Evolutionary conservation across 2,329 filamentous ascomycete species (phyloP).

Genomic region (Fusarium continuum): DNA sequence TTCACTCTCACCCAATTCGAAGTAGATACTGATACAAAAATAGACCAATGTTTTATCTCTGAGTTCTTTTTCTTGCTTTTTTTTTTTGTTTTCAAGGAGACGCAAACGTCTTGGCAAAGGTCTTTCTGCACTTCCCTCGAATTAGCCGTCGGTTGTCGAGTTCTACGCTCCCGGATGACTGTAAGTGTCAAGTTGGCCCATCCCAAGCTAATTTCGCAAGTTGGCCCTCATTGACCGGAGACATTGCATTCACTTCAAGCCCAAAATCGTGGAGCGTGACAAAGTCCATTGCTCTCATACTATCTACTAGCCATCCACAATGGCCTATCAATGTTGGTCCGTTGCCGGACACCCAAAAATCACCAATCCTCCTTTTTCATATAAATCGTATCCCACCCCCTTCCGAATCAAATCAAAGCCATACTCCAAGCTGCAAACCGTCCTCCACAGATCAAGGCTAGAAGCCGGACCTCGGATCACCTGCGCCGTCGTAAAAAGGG

Average conservation of each 20-base stretch:
- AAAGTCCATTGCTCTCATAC: conserved; percentile 36
- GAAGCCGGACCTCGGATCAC: conserved; percentile 26
- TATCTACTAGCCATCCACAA: conserved; percentile 39
- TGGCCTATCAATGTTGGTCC: conserved; percentile 38
- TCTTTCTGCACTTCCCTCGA: conserved; percentile 1
- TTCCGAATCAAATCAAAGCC: conserved; percentile 43
- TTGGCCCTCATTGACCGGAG: background rate
- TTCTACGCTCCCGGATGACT: conserved; percentile 7
- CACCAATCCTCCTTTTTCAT: conserved; percentile 42
- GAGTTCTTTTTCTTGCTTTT: background rate
- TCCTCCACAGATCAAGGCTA: conserved; percentile 22
- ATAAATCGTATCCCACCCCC: conserved; percentile 41
- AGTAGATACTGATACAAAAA: too few relatives aligned
- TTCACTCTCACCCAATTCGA: too few relatives aligned
- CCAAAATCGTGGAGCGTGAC: conserved; percentile 19
- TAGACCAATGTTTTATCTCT: too few relatives aligned
- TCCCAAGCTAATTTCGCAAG: background rate
- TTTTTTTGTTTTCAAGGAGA: background rate
- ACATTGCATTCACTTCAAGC: background rate
- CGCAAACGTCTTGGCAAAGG: background rate
- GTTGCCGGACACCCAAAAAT: conserved; percentile 29
- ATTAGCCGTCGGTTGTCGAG: conserved; percentile 28
- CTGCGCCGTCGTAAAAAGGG: conserved; percentile 43
- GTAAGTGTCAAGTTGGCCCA: background rate
- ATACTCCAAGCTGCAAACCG: conserved; percentile 46